Evolutionary conservation across 495 filamentous ascomycete genomes (phyloP), one percentile per base, ranked within the genome.

Genomic region (Xylaria flabelliformis): DNA sequence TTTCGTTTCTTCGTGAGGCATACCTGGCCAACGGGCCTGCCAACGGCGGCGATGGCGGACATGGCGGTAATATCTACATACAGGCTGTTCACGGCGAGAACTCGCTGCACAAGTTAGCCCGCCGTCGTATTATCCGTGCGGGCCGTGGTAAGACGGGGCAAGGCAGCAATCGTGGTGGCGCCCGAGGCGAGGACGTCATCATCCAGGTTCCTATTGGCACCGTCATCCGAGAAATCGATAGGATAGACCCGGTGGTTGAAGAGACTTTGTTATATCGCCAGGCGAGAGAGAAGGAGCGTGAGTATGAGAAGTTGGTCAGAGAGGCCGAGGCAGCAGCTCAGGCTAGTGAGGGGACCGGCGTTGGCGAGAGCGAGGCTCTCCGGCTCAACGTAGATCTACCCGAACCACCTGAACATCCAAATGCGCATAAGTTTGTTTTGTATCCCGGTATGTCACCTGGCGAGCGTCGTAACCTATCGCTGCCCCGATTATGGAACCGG

Each of bases 41-140:
- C n/a, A 98, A 98, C 80, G 97, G 96, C 61, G 96, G 96, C 62
- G 94, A 98, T 80, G 96, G 96, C 39, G 96, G 96, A 17, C 91
- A 88, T 64, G 96, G 96, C 58, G 96, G 96, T 24, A 95, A 91
- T 75, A 84, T 99, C 72, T 98, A 96, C 83, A 96, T 99, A 67
- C 97, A 98, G 80, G 95, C 96, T 4, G 90, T 97, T 10, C 90
- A 91, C 53, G 94, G 94, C 69, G 90, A 98, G 78, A 97, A 93
- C 0, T 96, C 93, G 71, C 82, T 99, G 66, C 94, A 98, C 81
- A 99, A 98, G 81, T 87, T 99, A 17, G 92, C 92, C 12, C 88
- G 95, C 21, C 85, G 91, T 70, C 90, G 93, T 2, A 82, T 91
- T 32, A 80, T 98, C 42, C 91, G 91, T 76, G 96, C 96, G 1